Conservation (phyloP, 441 rosid species). For the Cnidoscolus chayamansa region DNA sequence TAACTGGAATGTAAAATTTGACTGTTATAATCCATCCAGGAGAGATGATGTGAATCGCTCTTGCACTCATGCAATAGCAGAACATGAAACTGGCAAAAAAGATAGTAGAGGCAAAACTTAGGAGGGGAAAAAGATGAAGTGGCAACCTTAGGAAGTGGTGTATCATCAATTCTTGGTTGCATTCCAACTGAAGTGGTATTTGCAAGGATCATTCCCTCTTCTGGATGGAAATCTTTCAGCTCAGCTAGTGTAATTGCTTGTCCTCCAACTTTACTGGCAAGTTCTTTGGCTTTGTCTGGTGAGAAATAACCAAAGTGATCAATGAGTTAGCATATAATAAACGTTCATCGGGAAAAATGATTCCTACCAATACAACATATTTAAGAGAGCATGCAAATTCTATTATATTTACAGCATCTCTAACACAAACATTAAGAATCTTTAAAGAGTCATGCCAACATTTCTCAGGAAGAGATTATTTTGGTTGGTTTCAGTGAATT, state of each 20-base stretch:
- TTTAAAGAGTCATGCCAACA: background rate
- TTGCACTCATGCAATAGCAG: background rate
- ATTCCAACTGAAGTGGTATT: slow-evolving; percentile 57
- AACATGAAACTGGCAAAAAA: background rate
- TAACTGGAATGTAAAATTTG: background rate
- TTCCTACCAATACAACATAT: background rate
- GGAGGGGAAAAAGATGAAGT: slow-evolving; percentile 16
- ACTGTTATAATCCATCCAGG: background rate
- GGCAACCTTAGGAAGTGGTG: slow-evolving; percentile 49
- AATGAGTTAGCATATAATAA: background rate
- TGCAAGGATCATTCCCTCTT: slow-evolving; percentile 58
- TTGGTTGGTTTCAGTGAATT: background rate
- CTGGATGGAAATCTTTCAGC: slow-evolving; percentile 46
- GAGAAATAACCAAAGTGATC: background rate
- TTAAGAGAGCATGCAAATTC: background rate
- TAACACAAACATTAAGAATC: background rate
- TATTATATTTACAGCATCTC: background rate
- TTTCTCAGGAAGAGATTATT: background rate
- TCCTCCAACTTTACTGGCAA: slow-evolving; percentile 47
- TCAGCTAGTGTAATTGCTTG: slow-evolving; percentile 43
- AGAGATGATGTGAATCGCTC: background rate
- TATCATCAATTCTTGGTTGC: slow-evolving; percentile 41
- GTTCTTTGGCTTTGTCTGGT: slow-evolving; percentile 47
- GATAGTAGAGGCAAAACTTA: slow-evolving; percentile 29
- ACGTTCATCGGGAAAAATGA: background rate